Base-by-base conservation (phyloP, 345 rosid genomes). In the Toxicodendron radicans region DNA sequence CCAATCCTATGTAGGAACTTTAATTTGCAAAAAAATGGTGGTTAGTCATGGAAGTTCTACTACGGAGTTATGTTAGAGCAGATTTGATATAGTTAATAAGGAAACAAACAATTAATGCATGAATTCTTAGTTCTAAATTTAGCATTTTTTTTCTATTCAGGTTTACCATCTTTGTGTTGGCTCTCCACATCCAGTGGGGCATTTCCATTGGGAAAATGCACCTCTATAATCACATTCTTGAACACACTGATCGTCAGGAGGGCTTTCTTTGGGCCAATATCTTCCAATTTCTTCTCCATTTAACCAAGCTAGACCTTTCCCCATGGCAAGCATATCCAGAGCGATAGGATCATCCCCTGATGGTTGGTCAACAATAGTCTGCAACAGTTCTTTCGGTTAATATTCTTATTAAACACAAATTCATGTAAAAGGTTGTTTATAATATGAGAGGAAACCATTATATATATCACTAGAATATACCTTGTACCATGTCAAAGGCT, bases 231-330 rank as follows among this genome's bases (percentile, higher is more conserved):
- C 85, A 32, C 99, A 95, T 77, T 84, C 87, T 62, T 85, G 58
- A 58, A 84, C 89, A 21, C 98, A 91, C 14, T 83, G 78, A 17
- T 79, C 89, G 56, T 82, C 79, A 16, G 66, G 60, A 66, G 84
- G 78, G 76, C 83, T 85, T 59, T 78, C 68, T 78, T 84, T 82
- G 3, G 89, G 94, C 92, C 92, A 95, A 76, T 89, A 95, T 83
- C 97, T 93, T 74, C 99, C 99, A 59, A 95, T 90, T 77, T 90
- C 94, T 87, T 95, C 92, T n/a, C 99, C 99, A 27, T 93, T 91
- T 81, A 95, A 81, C 99, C 99, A 93, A 56, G 96, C 99, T 79
- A 86, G 90, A 27, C 98, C 98, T 87, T 95, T 95, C 57, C 97
- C 98, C 98, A 93, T 90, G 66, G 83, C 79, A 65, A 91, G 61